These are phyloP conservation scores for Stemphylium lycopersici DNA, from an alignment of 2,329 filamentous ascomycete genomes.

Conservation along the genomic window DNA sequence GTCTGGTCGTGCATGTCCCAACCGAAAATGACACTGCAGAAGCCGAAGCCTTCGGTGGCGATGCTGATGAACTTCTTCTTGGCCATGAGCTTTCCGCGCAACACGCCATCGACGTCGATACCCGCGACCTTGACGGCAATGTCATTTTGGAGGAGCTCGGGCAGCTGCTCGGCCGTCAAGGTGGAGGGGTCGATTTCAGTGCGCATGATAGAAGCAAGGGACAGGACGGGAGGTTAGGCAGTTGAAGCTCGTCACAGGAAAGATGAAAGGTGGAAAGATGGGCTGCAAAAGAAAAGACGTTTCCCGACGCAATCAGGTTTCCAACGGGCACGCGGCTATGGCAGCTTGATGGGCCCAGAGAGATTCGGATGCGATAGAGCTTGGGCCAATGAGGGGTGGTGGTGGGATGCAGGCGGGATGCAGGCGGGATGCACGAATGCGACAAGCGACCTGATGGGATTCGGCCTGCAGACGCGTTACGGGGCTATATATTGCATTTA, in stretches of 20 bases:
- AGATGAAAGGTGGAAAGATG: not conserved
- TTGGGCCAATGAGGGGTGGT: slow-evolving; percentile 38
- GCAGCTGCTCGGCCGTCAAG: slow-evolving; percentile 69
- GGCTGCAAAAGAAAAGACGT: not conserved
- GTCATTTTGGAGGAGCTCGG: slow-evolving; percentile 72
- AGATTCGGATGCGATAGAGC: slow-evolving; percentile 23
- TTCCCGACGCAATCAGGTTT: slow-evolving; percentile 16
- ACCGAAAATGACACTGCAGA: slow-evolving; percentile 92
- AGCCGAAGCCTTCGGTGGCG: slow-evolving; percentile 81
- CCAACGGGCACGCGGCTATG: slow-evolving; percentile 2
- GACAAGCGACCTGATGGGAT: slow-evolving; percentile 22
- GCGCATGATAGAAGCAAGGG: slow-evolving; percentile 12
- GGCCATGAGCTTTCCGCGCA: slow-evolving; percentile 88
- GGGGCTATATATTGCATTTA: slow-evolving; percentile 17
- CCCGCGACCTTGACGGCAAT: slow-evolving; percentile 85
- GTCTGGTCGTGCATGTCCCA: slow-evolving; percentile 98
- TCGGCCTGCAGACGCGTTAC: slow-evolving; percentile 3
- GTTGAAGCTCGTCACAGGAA: not conserved
- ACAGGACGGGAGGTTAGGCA: not conserved
- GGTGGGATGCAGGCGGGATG: slow-evolving; percentile 11
- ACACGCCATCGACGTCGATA: slow-evolving; percentile 82
- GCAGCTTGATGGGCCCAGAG: slow-evolving; percentile 5
- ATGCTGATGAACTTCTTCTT: slow-evolving; percentile 92
- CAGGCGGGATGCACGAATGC: slow-evolving; percentile 1
- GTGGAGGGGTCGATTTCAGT: slow-evolving; percentile 32